Base-by-base conservation (phyloP, 768 basidiomycete species). In the Asterophora lycoperdoides region DNA sequence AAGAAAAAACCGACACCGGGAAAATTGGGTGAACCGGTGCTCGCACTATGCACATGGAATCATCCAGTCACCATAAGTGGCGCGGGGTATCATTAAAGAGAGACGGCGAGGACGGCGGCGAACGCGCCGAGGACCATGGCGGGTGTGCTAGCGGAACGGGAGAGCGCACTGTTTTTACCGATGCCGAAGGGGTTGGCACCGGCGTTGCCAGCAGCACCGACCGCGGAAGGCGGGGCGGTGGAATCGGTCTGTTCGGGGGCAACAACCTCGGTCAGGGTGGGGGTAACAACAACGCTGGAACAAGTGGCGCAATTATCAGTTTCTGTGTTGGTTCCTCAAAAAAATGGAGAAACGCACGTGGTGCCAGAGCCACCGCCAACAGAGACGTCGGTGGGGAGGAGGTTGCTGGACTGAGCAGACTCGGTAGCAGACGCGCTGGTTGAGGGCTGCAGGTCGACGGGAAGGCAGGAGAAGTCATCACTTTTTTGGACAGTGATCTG, bases 121-220 rank as follows among this genome's bases (percentile, higher is more conserved):
- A 76, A 47, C 29, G 70, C 72, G 55, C 69, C 62, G 52, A 78
- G 56, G 42, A 66, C 64, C 57, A 77, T 60, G 57, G 72, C 55
- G 51, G 77, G 72, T 32, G 65, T 56, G 62, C 65, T 72, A 56
- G 68, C 62, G 57, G 69, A 72, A 59, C 64, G 72, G 14, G 67
- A 58, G 36, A 62, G 48, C 32, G 70, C 71, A 43, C 66, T 66
- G 46, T 64, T n/a, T n/a, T n/a, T 67, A 44, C 52, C 49, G 52
- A 70, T 17, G 17, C 32, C 46, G 35, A 60, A 57, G 17, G 67
- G 67, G 53, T 70, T 65, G 43, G 60, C 61, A n/a, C 70, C 74
- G 13, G 73, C 72, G 47, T 32, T 32, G 8, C 30, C 70, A 35
- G 74, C 76, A 42, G 76, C 78, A 30, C 76, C 63, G 38, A 76